These are phyloP conservation scores for Aspergillus aculeatus DNA, from an alignment of 2,329 filamentous ascomycete species.

Conservation along the genomic window DNA sequence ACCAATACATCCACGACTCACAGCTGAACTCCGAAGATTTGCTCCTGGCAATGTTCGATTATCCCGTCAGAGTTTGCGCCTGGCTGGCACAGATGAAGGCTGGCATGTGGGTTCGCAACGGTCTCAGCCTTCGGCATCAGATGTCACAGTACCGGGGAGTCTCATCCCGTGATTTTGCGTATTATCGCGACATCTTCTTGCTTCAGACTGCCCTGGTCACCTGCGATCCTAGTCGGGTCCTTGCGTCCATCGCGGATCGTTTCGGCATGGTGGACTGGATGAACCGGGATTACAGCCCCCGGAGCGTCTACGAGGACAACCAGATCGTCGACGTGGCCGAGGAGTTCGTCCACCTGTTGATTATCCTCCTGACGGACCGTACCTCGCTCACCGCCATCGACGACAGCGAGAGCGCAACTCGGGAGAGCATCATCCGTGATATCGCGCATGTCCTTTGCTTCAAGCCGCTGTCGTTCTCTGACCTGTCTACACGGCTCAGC, in stretches of 20 bases:
- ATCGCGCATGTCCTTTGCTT: conserved; percentile 94
- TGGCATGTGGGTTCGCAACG: conserved; percentile 97
- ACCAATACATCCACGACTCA: conserved; percentile 60
- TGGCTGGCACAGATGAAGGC: conserved; percentile 99
- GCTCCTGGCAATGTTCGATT: conserved; percentile 85
- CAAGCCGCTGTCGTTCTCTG: conserved; percentile 91
- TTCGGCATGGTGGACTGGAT: conserved; percentile 89
- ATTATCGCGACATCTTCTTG: conserved; percentile 92
- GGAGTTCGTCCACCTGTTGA: conserved; percentile 90
- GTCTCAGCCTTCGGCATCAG: conserved; percentile 91
- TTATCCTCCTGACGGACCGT: conserved; percentile 85
- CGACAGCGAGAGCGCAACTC: conserved; percentile 52
- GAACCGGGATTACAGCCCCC: conserved; percentile 73
- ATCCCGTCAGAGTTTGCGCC: conserved; percentile 85
- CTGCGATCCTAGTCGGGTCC: conserved; percentile 76
- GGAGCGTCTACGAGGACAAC: conserved; percentile 74
- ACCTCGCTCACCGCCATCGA: conserved; percentile 61
- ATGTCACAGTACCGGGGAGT: conserved; percentile 91
- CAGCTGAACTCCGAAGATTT: conserved; percentile 66
- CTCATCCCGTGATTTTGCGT: conserved; percentile 83
- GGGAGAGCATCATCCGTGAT: conserved; percentile 77
- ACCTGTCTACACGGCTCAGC: conserved; percentile 79
- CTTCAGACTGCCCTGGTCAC: conserved; percentile 87
- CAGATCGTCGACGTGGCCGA: conserved; percentile 93
- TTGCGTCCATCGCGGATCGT: conserved; percentile 86